Evolutionary conservation across 305 asterid species (phyloP).

Genomic region (Solanum hybrid): DNA sequence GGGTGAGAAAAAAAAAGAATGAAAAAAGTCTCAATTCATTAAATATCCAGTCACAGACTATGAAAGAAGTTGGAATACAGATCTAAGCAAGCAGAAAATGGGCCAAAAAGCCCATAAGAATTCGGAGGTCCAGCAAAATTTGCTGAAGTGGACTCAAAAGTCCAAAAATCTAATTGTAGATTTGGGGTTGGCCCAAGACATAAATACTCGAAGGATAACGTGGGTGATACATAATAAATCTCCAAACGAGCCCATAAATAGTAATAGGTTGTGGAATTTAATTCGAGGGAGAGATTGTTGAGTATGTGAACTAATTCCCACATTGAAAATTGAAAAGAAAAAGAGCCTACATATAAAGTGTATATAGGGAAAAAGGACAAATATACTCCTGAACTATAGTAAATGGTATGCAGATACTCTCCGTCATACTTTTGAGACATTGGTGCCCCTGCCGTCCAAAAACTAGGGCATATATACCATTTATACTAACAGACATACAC

Average conservation of each 20-base stretch:
- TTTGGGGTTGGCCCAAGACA: not conserved
- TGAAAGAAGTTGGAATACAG: too few species aligned
- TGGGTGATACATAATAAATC: not conserved
- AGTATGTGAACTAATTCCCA: not conserved
- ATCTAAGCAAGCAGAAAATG: not conserved
- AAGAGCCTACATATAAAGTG: too few species aligned
- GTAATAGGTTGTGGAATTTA: not conserved
- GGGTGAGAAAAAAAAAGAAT: too few species aligned
- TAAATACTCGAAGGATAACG: not conserved
- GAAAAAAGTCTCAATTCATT: too few species aligned
- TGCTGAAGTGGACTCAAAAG: not conserved
- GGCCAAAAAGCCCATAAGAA: not conserved
- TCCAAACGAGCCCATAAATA: not conserved
- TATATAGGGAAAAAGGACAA: too few species aligned
- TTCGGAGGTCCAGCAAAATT: not conserved
- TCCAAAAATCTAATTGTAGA: not conserved
- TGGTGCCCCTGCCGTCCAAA: too few species aligned
- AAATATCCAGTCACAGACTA: too few species aligned
- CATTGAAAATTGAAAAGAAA: not conserved
- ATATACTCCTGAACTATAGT: too few species aligned
- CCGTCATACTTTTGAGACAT: too few species aligned
- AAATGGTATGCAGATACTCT: too few species aligned
- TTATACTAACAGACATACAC: too few species aligned
- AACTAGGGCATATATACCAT: too few species aligned
- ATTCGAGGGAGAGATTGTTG: not conserved